phyloP scores from a whole-genome alignment of 2,329 filamentous ascomycete species.

The Achaetomium macrosporum region DNA sequence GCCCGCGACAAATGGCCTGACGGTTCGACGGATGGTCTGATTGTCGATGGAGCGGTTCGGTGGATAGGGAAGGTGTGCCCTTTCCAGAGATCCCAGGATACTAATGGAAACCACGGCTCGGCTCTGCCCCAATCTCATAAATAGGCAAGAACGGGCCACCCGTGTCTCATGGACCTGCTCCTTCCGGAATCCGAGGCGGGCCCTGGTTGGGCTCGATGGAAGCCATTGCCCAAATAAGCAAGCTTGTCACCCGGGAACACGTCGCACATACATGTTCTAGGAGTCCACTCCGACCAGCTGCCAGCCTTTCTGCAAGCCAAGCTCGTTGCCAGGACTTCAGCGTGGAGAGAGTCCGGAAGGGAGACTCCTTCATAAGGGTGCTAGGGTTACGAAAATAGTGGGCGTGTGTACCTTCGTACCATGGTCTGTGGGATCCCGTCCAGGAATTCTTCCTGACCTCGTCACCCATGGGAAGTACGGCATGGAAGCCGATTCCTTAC shows the following conservation, averaged over 20 bases:
- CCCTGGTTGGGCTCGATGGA: conserved; percentile 3
- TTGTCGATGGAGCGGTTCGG: not conserved
- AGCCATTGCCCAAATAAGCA: conserved; percentile 19
- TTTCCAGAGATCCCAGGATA: not conserved
- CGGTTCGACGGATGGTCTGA: not conserved
- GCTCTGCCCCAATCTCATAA: conserved; percentile 1
- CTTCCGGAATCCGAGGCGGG: conserved; percentile 16
- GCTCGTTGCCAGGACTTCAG: not conserved
- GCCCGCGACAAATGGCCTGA: not conserved
- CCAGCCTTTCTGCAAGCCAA: not conserved
- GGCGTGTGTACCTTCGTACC: conserved; percentile 6
- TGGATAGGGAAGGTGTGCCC: not conserved
- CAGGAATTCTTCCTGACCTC: not conserved
- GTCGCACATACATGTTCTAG: conserved; percentile 11
- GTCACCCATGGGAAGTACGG: not conserved
- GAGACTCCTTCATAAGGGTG: not conserved
- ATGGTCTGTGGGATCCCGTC: conserved; percentile 11
- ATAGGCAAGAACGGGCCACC: conserved; percentile 13
- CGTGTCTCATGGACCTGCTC: conserved; percentile 12
- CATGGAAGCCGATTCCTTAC: not conserved
- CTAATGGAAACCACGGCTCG: conserved; percentile 3
- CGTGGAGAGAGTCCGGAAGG: conserved; percentile 13
- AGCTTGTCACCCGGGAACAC: conserved; percentile 12
- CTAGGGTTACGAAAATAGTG: not conserved
- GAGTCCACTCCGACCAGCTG: not conserved